A percentile compares a stretch with the other conserved stretches of the same genome.
These are phyloP conservation scores for Aspergillus sp. DNA, from an alignment of 2,329 filamentous ascomycete species.

Conservation along the genomic window DNA sequence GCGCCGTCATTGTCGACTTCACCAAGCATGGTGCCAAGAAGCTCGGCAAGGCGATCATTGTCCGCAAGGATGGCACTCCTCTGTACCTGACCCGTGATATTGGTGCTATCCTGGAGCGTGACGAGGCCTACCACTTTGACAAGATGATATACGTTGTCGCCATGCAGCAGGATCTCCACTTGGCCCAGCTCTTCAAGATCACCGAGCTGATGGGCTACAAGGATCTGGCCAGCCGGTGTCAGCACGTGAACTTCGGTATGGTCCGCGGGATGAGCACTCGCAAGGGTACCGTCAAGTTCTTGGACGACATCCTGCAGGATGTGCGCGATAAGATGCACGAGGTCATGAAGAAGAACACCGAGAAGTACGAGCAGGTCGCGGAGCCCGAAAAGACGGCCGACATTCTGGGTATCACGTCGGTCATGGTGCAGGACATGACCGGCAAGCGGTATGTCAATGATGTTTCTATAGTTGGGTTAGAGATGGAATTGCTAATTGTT, in stretches of 20 bases:
- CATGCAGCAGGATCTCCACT: constrained; percentile 63
- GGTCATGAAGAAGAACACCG: constrained; percentile 86
- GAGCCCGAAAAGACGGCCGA: constrained; percentile 81
- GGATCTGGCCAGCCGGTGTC: constrained; percentile 58
- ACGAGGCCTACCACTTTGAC: constrained; percentile 62
- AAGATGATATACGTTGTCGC: constrained; percentile 69
- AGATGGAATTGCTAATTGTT: constrained; percentile 45
- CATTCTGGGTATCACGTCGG: constrained; percentile 84
- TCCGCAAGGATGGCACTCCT: constrained; percentile 66
- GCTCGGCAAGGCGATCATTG: constrained; percentile 65
- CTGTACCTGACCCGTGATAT: constrained; percentile 70
- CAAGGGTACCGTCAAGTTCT: constrained; percentile 72
- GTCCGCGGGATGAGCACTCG: constrained; percentile 65
- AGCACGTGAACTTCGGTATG: constrained; percentile 67
- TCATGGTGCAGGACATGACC: constrained; percentile 98
- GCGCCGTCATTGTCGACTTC: constrained; percentile 68
- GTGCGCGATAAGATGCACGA: constrained; percentile 97
- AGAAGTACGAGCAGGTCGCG: constrained; percentile 87
- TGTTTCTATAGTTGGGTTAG: constrained; percentile 20
- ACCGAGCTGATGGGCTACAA: constrained; percentile 61
- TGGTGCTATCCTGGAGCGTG: constrained; percentile 63
- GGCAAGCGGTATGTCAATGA: constrained; percentile 73
- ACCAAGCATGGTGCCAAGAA: constrained; percentile 67
- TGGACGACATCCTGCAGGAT: constrained; percentile 70
- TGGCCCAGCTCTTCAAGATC: constrained; percentile 66